These are phyloP conservation scores for Myxozyma mucilagina DNA, from an alignment of 805 yeast species.

Conservation along the genomic window DNA sequence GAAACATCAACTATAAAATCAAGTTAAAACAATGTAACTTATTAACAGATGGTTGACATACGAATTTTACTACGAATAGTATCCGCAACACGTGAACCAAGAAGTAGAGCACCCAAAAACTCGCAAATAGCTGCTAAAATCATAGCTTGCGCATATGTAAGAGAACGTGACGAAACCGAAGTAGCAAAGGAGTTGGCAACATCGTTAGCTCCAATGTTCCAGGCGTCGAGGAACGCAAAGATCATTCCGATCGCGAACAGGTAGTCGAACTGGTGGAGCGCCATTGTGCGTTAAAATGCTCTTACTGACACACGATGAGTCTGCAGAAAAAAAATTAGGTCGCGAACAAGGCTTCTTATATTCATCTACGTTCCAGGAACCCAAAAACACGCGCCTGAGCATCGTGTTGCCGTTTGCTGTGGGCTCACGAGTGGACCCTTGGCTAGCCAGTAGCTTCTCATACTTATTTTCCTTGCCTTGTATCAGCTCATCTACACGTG, in stretches of 20 bases:
- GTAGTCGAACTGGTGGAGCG: conserved; percentile 61
- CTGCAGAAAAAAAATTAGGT: neutral
- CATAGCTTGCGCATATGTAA: conserved; percentile 77
- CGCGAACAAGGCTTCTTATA: neutral
- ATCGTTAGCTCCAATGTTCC: conserved; percentile 80
- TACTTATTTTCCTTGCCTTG: neutral
- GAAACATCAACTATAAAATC: conserved; percentile 53
- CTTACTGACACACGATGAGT: neutral
- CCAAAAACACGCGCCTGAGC: neutral
- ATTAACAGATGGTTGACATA: too few relatives aligned
- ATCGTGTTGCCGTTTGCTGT: neutral
- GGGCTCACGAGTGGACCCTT: neutral
- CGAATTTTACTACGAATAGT: conserved; percentile 59
- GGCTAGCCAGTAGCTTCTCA: too few relatives aligned
- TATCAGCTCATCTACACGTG: neutral
- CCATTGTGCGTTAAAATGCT: conserved; percentile 7
- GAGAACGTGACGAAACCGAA: conserved; percentile 67
- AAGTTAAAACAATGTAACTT: too few relatives aligned
- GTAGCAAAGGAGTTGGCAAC: conserved; percentile 75
- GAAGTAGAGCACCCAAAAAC: conserved; percentile 71
- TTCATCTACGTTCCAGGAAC: too few relatives aligned
- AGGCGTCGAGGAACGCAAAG: conserved; percentile 76
- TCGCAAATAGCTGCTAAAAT: conserved; percentile 68
- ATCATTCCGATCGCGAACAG: conserved; percentile 63
- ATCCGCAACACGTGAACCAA: conserved; percentile 72